phyloP scores from a whole-genome alignment of 179 eudicot genomes.

The Carnegiea gigantea region DNA sequence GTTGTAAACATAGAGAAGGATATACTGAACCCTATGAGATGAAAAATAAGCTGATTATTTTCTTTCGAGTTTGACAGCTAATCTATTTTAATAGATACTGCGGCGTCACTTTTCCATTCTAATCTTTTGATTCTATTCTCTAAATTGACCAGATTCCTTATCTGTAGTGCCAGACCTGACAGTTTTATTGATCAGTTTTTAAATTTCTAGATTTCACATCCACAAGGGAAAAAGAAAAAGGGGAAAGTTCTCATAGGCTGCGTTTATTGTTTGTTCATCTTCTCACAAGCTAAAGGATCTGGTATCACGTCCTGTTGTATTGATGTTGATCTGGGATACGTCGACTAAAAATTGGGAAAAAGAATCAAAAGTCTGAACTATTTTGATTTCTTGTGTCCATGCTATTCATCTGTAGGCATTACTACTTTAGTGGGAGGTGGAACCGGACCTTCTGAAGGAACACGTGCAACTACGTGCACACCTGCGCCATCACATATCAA shows the following conservation, averaged over 20 bases:
- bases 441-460: constrained; percentile 95
- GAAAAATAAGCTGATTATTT: not conserved
- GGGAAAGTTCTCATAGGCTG: not conserved
- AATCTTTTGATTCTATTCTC: too few species aligned
- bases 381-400: constrained; percentile 9
- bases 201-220: too few species aligned
- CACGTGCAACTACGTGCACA: constrained; percentile 97
- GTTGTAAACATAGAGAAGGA: not conserved
- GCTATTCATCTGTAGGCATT: constrained; percentile 49
- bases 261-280: not conserved
- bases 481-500: constrained; percentile 81
- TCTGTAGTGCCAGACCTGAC: not conserved
- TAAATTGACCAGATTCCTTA: too few species aligned
- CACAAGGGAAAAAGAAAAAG: not conserved
- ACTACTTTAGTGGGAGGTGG: constrained; percentile 98
- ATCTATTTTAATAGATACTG: not conserved
- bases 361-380: not conserved
- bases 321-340: not conserved
- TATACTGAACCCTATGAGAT: too few species aligned
- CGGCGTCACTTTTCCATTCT: not conserved
- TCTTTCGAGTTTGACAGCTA: too few species aligned
- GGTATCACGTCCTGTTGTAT: not conserved
- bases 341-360: not conserved
- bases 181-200: too few species aligned
- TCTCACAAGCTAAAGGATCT: not conserved